Base-by-base conservation (phyloP, 108 stramenopile genomes). In the Pseudonitzschia multiseries region DNA sequence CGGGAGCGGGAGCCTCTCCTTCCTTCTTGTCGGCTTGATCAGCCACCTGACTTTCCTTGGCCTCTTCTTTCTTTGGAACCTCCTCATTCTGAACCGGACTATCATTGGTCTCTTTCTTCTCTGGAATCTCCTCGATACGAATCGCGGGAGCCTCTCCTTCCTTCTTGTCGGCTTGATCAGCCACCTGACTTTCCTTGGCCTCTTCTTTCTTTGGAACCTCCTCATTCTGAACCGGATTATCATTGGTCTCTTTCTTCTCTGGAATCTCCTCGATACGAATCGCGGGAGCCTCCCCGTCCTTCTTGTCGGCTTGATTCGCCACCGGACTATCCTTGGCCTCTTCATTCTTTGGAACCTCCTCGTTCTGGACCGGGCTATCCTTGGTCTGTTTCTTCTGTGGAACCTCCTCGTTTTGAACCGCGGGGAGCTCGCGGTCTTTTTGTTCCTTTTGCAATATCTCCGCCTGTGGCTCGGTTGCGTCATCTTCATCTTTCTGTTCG, bases 361-460 rank as follows among this genome's bases (percentile, higher is more conserved):
- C n/a, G n/a, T n/a, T n/a, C n/a, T n/a, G n/a, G n/a, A n/a, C n/a
- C n/a, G n/a, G n/a, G n/a, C n/a, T n/a, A n/a, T n/a, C n/a, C n/a
- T n/a, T n/a, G n/a, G n/a, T n/a, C n/a, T n/a, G n/a, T n/a, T n/a
- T n/a, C n/a, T n/a, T n/a, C n/a, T n/a, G n/a, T n/a, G n/a, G n/a
- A n/a, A n/a, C 41, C 36, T 48, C 26, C 4, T 48, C 70, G 13
- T 66, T 71, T 22, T 36, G 36, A 36, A 52, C 52, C 17, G n/a
- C 36, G 26, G 36, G 28, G n/a, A 18, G 22, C n/a, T 72, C 28
- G 36, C 14, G 20, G n/a, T 71, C n/a, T 9, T 61, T 46, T 33
- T 80, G 27, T 66, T 67, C 52, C 66, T 63, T 12, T 18, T 22
- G 12, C 24, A 22, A 4, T 24, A 57, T n/a, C 17, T 62, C 65